Base-by-base conservation (phyloP, 495 filamentous ascomycete genomes). In the Clavariopsis aquatica region DNA sequence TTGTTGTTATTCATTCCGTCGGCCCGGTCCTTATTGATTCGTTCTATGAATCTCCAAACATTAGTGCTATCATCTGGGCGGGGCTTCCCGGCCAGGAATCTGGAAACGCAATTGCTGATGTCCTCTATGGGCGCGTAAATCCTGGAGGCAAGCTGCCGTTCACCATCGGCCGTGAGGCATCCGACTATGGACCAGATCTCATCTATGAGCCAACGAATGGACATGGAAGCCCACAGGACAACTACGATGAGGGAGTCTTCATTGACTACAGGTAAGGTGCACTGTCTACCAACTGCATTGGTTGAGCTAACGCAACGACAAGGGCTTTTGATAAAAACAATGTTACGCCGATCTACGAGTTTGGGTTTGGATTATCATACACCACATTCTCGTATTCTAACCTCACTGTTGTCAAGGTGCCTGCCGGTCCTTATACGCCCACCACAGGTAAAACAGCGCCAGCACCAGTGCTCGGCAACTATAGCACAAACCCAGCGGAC, bases 61-160 rank as follows among this genome's bases (percentile, higher is more conserved):
- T 98, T 60, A 97, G 92, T 9, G 94, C 91, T 26, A 94, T 98
- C 43, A 72, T 98, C 19, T 97, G 92, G 67, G 94, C 93, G 64
- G 93, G 93, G 73, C 74, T 97, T 46, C 94, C 94, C 0, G 94
- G 94, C 13, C 89, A 98, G 73, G 89, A 98, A 74, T 91, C 88
- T 29, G 94, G 94, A 41, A 93, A 94, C 76, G 84, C 89, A n/a
- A 84, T 98, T 64, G 85, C 86, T 26, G 93, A 98, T 71, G 84
- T 98, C 7, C 87, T 98, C 13, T 98, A 96, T 74, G 94, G 94
- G 51, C 83, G 81, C 52, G 85, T 91, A 72, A 96, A 94, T 76
- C 93, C 94, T 7, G 84, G 87, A 31, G 94, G 82, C 65, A 93
- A 94, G 73, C 81, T 87, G 0, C 91, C 92, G 2, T 98, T 97